phyloP scores from a whole-genome alignment of 495 filamentous ascomycete genomes.

The Talaromyces proteolyticus region DNA sequence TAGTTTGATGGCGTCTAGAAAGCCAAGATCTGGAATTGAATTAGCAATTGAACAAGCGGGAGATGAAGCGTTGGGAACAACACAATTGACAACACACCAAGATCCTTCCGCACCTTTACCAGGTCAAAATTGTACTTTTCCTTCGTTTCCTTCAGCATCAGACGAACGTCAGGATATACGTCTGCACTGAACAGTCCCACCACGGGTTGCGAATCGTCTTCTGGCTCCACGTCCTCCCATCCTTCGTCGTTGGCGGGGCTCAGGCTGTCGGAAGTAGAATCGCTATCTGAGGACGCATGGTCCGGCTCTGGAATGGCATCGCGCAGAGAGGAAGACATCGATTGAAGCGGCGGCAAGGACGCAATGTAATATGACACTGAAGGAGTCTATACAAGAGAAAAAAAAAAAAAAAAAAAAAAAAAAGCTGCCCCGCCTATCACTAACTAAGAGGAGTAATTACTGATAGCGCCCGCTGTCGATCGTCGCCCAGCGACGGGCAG shows the following conservation, averaged over 20 bases:
- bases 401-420: slow-evolving; percentile 9
- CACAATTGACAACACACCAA: slow-evolving; percentile 43
- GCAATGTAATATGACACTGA: background rate
- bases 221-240: slow-evolving; percentile 77
- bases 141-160: slow-evolving; percentile 70
- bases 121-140: slow-evolving; percentile 72
- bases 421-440: background rate
- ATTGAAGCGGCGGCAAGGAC: background rate
- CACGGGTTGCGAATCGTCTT: slow-evolving; percentile 58
- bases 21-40: slow-evolving; percentile 58
- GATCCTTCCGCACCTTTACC: slow-evolving; percentile 50
- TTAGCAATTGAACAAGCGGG: background rate
- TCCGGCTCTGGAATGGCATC: slow-evolving; percentile 4
- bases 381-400: background rate
- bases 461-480: too few relatives aligned
- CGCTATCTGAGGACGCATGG: slow-evolving; percentile 2
- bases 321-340: slow-evolving; percentile 13
- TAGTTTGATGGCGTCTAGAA: slow-evolving; percentile 74
- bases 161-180: slow-evolving; percentile 55
- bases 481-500: slow-evolving; percentile 3
- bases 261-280: slow-evolving; percentile 34
- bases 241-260: slow-evolving; percentile 54
- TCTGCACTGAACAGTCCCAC: slow-evolving; percentile 67
- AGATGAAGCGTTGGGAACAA: background rate
- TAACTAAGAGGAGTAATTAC: too few relatives aligned